Base-by-base conservation (phyloP, 768 basidiomycete genomes). In the Pleurotus sapidus region DNA sequence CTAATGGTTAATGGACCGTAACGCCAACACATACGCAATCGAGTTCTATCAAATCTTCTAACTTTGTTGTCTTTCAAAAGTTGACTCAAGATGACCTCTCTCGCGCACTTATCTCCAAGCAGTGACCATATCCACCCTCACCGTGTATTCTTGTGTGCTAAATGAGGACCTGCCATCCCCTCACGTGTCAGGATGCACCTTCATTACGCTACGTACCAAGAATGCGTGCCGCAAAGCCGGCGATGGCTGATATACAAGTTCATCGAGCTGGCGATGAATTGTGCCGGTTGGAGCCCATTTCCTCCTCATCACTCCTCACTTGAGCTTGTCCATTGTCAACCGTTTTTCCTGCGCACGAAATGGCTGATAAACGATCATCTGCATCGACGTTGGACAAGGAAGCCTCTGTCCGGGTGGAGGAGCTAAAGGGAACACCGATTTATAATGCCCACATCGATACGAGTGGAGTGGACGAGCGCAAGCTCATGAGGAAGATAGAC, bases 401-500 rank as follows among this genome's bases (percentile, higher is more conserved):
- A 55, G 69, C 64, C 4, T 70, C 72, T n/a, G 59, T 67, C 18
- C 64, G 65, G 30, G 49, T 49, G 25, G 58, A 61, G 15, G 68
- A 68, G 47, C 58, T 66, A 47, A 49, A 45, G 8, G 60, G 64
- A 54, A 59, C 56, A 8, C 57, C 71, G 17, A 43, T 77, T 43
- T 80, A 75, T 61, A 78, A 78, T 61, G 68, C 79, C n/a, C 72
- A 81, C 46, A 64, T 86, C 57, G 87, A 88, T 66, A 70, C 78
- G 24, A 84, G 82, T 58, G 76, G 72, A 8, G 72, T 92, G 48
- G 82, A 92, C 65, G 89, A 90, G 68, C 80, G 80, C 56, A 85
- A 83, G 66, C 67, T 91, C 59, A 65, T 92, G 59, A 74, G 88
- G 63, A 91, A 89, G 70, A 78, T 91, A 47, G 88, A 88, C 68